These are phyloP conservation scores for Cercospora brassicicola DNA, from an alignment of 2,329 filamentous ascomycete genomes.

Conservation along the genomic window DNA sequence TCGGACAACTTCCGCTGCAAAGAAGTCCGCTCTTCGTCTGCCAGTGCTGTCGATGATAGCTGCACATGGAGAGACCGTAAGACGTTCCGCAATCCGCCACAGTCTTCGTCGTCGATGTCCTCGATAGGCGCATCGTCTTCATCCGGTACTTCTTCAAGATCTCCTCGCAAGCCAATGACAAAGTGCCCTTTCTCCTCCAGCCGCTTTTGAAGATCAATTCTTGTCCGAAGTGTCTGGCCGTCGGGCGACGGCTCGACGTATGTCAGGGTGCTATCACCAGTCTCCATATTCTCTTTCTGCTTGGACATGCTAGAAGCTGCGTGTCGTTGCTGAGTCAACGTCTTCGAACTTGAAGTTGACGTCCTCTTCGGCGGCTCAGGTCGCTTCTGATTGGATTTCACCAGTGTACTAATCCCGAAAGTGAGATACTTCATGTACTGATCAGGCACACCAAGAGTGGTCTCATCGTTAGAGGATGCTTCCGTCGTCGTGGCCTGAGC, in stretches of 20 bases:
- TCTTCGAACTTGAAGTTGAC: constrained; percentile 31
- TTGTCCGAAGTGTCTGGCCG: constrained; percentile 56
- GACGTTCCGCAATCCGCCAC: constrained; percentile 53
- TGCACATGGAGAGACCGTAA: constrained; percentile 69
- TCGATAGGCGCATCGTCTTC: constrained; percentile 38
- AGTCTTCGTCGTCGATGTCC: constrained; percentile 35
- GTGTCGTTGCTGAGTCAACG: constrained; percentile 22
- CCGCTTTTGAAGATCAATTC: constrained; percentile 56
- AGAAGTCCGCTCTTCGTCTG: constrained; percentile 11
- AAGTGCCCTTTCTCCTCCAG: constrained; percentile 57
- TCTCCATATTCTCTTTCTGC: constrained; percentile 15
- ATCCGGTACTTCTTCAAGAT: constrained; percentile 57
- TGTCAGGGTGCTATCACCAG: constrained; percentile 20
- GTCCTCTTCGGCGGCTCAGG: constrained; percentile 26
- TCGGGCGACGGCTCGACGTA: constrained; percentile 42
- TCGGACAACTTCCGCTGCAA: constrained; percentile 26
- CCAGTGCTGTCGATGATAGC: constrained; percentile 10
- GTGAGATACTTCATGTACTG: constrained; percentile 55
- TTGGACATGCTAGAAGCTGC: constrained; percentile 7
- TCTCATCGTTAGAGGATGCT: constrained; percentile 27
- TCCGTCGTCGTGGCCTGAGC: constrained; percentile 35
- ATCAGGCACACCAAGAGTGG: constrained; percentile 48
- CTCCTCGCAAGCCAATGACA: constrained; percentile 67
- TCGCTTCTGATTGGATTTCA: constrained; percentile 29
- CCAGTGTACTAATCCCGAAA: constrained; percentile 45